Evolutionary conservation across 768 basidiomycete genomes (phyloP).

Genomic region (Sporobolomyces phaffii): DNA sequence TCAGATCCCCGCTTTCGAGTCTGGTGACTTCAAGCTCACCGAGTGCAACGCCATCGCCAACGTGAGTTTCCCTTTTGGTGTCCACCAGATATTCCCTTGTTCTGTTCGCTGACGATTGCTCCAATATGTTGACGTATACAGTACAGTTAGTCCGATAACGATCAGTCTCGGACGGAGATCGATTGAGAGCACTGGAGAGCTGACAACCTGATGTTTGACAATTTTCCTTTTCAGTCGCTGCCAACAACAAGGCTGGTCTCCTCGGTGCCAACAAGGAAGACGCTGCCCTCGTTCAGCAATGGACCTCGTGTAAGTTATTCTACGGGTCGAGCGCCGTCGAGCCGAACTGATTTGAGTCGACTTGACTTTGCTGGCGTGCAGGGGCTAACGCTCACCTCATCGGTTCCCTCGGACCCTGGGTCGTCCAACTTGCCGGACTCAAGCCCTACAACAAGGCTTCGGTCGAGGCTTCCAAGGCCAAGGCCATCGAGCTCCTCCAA

Average conservation of each 20-base stretch:
- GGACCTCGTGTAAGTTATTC: slow-evolving; percentile 60
- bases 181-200: neutral
- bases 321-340: no score
- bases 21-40: slow-evolving; percentile 70
- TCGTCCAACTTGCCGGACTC: slow-evolving; percentile 49
- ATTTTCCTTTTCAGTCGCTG: slow-evolving; percentile 4
- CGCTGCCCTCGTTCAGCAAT: slow-evolving; percentile 74
- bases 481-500: slow-evolving; percentile 50
- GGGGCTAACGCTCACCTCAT: slow-evolving; percentile 29
- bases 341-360: no score
- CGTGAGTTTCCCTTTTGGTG: slow-evolving; percentile 56
- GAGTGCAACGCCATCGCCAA: slow-evolving; percentile 75
- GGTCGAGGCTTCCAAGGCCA: slow-evolving; percentile 42
- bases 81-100: no score
- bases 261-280: slow-evolving; percentile 63
- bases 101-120: slow-evolving; percentile 40
- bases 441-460: slow-evolving; percentile 72
- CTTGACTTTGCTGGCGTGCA: slow-evolving; percentile 19
- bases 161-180: slow-evolving; percentile 15
- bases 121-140: slow-evolving; percentile 50
- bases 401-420: slow-evolving; percentile 26
- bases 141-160: slow-evolving; percentile 55
- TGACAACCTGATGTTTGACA: no score
- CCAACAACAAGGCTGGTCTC: slow-evolving; percentile 62
- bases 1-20: slow-evolving; percentile 76